Percentiles rank a stretch among this genome's conserved stretches.
phyloP scores from a whole-genome alignment of 1,284 basidiomycete genomes.

The Hemileia vastatrix region DNA sequence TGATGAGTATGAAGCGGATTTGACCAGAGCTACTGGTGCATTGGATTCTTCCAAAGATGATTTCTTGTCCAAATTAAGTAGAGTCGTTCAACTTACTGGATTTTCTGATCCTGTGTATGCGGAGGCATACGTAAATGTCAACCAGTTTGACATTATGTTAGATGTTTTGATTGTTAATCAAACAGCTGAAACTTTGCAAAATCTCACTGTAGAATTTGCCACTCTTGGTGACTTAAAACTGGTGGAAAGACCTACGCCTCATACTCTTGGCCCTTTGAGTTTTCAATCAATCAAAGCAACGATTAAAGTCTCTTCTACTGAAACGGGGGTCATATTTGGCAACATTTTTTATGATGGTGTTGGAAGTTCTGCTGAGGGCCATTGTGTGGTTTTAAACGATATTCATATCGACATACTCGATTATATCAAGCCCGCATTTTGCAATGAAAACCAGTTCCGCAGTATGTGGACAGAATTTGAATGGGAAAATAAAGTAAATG shows the following conservation, averaged over 20 bases:
- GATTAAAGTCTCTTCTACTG: conserved; percentile 94
- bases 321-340: conserved; percentile 96
- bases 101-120: conserved; percentile 99
- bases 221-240: conserved; percentile 95
- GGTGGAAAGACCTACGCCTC: conserved; percentile 83
- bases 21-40: conserved; percentile 79
- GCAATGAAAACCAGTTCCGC: conserved; percentile 82
- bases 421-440: conserved; percentile 95
- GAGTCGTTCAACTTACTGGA: conserved; percentile 91
- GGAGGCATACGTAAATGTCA: conserved; percentile 95
- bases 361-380: conserved; percentile 68
- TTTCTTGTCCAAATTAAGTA: conserved; percentile 89
- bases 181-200: conserved; percentile 86
- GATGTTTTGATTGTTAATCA: conserved; percentile 97
- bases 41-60: conserved; percentile 71
- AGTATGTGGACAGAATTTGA: conserved; percentile 98
- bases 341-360: conserved; percentile 96
- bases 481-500: conserved; percentile 96
- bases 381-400: conserved; percentile 80
- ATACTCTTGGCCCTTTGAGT: conserved; percentile 87
- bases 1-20: conserved; percentile 70
- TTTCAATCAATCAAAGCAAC: conserved; percentile 99
- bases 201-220: conserved; percentile 93
- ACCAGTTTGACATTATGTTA: conserved; percentile 95
- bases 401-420: conserved; percentile 99